Percentiles rank a stretch among this genome's conserved stretches.
Conservation (phyloP, 2,329 filamentous ascomycete genomes). For the Reticulascus tulasneorum region DNA sequence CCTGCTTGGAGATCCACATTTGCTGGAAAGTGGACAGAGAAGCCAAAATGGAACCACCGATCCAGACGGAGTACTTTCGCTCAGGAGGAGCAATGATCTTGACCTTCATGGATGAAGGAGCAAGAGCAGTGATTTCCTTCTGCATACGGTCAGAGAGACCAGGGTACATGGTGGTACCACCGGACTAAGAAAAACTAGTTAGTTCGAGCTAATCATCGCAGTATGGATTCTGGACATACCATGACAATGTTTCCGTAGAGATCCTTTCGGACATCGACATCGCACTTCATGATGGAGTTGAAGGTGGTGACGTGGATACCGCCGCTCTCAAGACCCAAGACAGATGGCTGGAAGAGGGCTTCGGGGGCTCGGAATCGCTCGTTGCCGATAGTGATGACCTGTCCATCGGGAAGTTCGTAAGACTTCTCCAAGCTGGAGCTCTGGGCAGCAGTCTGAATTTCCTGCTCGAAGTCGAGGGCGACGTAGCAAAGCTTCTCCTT, state of each 20-base stretch:
- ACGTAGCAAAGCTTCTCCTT: slow-evolving; percentile 99
- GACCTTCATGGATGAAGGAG: slow-evolving; percentile 99
- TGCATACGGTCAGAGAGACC: slow-evolving; percentile 99
- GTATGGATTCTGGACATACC: slow-evolving; percentile 61
- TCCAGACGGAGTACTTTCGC: slow-evolving; percentile 99
- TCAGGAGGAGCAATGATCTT: slow-evolving; percentile 99
- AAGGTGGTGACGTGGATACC: slow-evolving; percentile 99
- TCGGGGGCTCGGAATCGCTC: slow-evolving; percentile 99
- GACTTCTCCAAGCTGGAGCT: slow-evolving; percentile 99
- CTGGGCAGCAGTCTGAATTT: slow-evolving; percentile 99
- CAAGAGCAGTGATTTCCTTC: slow-evolving; percentile 99
- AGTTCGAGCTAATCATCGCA: background rate
- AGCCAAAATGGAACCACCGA: slow-evolving; percentile 99
- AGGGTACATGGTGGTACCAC: slow-evolving; percentile 99
- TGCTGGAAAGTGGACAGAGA: slow-evolving; percentile 99
- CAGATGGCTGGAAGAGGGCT: slow-evolving; percentile 98
- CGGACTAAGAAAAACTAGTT: slow-evolving; percentile 62
- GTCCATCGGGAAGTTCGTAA: slow-evolving; percentile 98
- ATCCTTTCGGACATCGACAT: slow-evolving; percentile 99
- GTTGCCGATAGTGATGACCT: slow-evolving; percentile 99
- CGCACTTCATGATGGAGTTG: slow-evolving; percentile 99
- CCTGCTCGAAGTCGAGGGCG: slow-evolving; percentile 99
- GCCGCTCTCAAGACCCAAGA: slow-evolving; percentile 95
- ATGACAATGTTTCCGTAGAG: slow-evolving; percentile 99
- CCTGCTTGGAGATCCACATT: slow-evolving; percentile 99